Base-by-base conservation (phyloP, 179 eudicot species). In the Camellia oleifera region DNA sequence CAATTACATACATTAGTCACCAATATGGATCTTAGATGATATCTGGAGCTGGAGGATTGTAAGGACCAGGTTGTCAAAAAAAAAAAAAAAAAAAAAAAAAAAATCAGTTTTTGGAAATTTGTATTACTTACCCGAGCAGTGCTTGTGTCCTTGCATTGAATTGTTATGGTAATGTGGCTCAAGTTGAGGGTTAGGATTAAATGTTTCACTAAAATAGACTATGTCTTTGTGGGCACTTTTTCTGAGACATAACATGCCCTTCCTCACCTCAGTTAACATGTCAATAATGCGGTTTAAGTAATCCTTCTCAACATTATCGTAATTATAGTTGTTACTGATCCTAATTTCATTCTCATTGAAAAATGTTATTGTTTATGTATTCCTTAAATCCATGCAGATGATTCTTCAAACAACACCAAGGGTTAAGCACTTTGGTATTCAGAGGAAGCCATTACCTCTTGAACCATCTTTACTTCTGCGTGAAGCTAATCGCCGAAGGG, bases 401-500 rank as follows among this genome's bases (percentile, higher is more conserved):
- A 89, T 90, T 85, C 96, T 91, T 87, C 98, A 94, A 88, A 87
- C 80, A 78, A 89, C 85, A 58, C 91, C 92, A 50, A 86, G 80
- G 78, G 88, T 86, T 77, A 96, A 94, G 85, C 96, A 89, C 81
- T 94, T 94, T 82, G 96, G 96, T 77, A 94, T 96, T 74, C 96
- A 91, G 85, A 90, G 94, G 87, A 96, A 94, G 83, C 89, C 89
- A 26, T 88, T 96, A 80, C 99, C 98, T 65, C 88, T 94, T 62
- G 99, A 96, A 83, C 99, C 99, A 76, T 90, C 93, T 52, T 84
- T 91, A 76, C 96, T 94, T 79, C 84, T 96, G 74, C 93, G 98
- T 26, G 99, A 94, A 88, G 99, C 99, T 82, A 96, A 96, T 83
- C 90, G 95, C 77, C 88, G 94, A 82, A 92, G 99, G 84, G 97